Base-by-base conservation (phyloP, 129 eudicot genomes). In the Artemisia tridentata region DNA sequence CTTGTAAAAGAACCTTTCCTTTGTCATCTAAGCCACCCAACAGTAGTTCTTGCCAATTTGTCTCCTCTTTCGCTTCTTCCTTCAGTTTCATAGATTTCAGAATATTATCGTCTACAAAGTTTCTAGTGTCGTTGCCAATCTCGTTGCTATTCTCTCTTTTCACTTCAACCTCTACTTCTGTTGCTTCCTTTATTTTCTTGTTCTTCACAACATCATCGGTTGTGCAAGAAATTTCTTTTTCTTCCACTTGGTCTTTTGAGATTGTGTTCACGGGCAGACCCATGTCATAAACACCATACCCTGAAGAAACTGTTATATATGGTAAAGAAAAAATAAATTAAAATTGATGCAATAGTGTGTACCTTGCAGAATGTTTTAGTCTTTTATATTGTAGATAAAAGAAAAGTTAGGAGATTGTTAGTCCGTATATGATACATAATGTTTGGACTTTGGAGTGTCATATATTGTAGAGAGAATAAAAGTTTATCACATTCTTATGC, bases 1-100 rank as follows among this genome's bases (percentile, higher is more conserved):
- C 99, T 69, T 67, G 79, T 66, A 95, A 53, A 1, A 90, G 84
- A 67, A 90, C 79, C 81, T 82, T 90, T 65, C 90, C 89, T 71
- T 78, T 83, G 46, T 88, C 91, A 76, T 90, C 96, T 66, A 78
- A 56, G 31, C 96, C 99, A 67, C 68, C 82, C 76, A 79, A 58
- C 31, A 95, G 84, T 73, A 86, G 67, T 66, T 84, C 81, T 75
- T 86, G 91, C 97, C 97, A 95, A 63, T 75, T 80, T 0, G 45
- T 47, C 1, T 73, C 80, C 2, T 48, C 74, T 29, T 21, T 76
- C 4, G 38, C 63, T 49, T 38, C 75, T 19, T 60, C 56, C 68
- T 77, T 49, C 3, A 0, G 57, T 23, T 25, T 43, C 43, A 25
- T 18, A 11, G 48, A 31, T 66, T 43, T 19, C 12, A 41, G 27